Evolutionary conservation across 108 stramenopile genomes (phyloP), one percentile per base, ranked within the genome.

Genomic region (Discostella pseudostelligera): DNA sequence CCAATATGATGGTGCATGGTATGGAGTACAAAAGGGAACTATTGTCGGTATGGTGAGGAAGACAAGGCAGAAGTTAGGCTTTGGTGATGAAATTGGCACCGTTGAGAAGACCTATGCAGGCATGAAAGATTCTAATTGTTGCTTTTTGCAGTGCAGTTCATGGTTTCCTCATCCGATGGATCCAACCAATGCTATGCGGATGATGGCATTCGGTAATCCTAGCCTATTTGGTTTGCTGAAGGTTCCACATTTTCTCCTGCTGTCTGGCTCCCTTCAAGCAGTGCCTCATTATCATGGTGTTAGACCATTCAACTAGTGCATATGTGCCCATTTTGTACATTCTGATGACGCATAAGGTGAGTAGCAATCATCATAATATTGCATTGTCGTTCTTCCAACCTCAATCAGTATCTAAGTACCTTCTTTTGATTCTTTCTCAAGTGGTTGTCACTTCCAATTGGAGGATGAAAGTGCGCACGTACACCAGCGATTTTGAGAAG

Each of bases 161-260:
- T 11, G 8, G 10, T 50, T 13, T 4, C 62, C 62, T 2, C 32
- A 64, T 39, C 26, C 47, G 3, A 26, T 20, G n/a, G 17, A 37
- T 3, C 16, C 20, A 0, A 29, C 1, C 8, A 35, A 36, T 0
- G 7, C 8, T 5, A 49, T 50, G 48, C 47, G 36, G 8, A 7
- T 50, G 48, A 64, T 64, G 49, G 16, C 51, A 1, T 49, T 64
- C 51, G 62, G 17, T 4, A 64, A 61, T 29, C 62, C 62, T 6
- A 26, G 13, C 1, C 32, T 64, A 8, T 17, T 64, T 19, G 17
- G 8, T 2, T 44, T 60, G 19, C 20, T 60, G 21, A 40, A 21
- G 14, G 8, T 19, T 16, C 8, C 8, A n/a, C 1, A 64, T 48
- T 0, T 64, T 64, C 49, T 24, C 11, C 21, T 64, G 62, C 22